phyloP scores from a whole-genome alignment of 306 rosid genomes.

The Acacia confusa region DNA sequence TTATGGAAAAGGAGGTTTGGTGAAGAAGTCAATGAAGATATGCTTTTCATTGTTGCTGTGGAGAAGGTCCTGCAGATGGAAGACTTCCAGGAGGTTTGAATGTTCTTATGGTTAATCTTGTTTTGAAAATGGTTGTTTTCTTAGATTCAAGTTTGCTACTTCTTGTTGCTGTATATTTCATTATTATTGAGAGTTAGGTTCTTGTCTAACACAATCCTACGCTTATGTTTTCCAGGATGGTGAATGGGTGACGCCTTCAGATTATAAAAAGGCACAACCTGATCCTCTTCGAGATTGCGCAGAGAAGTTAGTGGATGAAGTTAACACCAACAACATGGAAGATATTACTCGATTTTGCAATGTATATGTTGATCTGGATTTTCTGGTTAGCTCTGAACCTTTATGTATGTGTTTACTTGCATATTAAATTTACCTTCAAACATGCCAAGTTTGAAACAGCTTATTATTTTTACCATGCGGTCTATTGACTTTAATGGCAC shows the following conservation, averaged over 20 bases:
- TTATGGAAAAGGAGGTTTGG: constrained; percentile 81
- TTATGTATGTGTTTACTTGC: constrained; percentile 9
- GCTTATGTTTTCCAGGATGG: constrained; percentile 56
- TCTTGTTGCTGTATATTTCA: not conserved
- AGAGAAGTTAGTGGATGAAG: constrained; percentile 69
- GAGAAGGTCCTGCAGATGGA: constrained; percentile 81
- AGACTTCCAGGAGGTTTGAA: constrained; percentile 76
- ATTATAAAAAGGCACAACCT: constrained; percentile 71
- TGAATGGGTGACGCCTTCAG: constrained; percentile 62
- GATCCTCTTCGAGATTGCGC: constrained; percentile 89
- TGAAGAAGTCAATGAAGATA: constrained; percentile 75
- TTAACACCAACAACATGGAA: constrained; percentile 75
- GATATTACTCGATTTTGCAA: constrained; percentile 86
- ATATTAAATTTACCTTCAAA: not conserved
- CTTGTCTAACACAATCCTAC: constrained; percentile 8
- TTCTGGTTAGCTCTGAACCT: constrained; percentile 55
- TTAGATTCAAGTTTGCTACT: not conserved
- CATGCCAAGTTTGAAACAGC: not conserved
- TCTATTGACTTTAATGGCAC: constrained; percentile 3
- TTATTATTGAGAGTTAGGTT: constrained; percentile 16
- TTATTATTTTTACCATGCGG: not conserved
- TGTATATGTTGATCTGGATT: constrained; percentile 70
- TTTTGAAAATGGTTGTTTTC: not conserved
- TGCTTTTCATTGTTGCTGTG: constrained; percentile 58
- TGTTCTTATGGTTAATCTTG: not conserved